These are phyloP conservation scores for Suillus clintonianus DNA, from an alignment of 768 basidiomycete genomes.

Conservation along the genomic window DNA sequence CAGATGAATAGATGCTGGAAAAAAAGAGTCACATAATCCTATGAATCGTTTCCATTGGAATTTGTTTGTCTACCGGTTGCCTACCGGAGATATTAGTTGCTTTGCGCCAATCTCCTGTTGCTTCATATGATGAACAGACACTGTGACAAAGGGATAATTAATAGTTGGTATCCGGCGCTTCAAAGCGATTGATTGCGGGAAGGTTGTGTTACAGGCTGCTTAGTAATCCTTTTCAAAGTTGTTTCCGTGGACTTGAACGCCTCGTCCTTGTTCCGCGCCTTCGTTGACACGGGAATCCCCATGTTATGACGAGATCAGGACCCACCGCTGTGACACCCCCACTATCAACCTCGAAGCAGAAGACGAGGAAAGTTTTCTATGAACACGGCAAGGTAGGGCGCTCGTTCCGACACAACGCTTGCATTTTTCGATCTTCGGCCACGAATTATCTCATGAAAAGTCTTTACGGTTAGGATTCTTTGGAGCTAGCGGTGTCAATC, in stretches of 20 bases:
- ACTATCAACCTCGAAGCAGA: constrained; percentile 25
- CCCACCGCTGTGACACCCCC: constrained; percentile 18
- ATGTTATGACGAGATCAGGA: constrained; percentile 29
- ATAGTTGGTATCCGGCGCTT: neutral
- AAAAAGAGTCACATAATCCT: constrained; percentile 28
- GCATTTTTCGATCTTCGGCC: constrained; percentile 15
- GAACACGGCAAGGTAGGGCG: constrained; percentile 34
- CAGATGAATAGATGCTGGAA: constrained; percentile 12
- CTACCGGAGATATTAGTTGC: constrained; percentile 19
- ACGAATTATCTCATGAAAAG: constrained; percentile 17
- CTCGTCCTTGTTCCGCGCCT: constrained; percentile 2
- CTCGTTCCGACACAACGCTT: constrained; percentile 11
- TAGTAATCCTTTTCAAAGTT: constrained; percentile 17
- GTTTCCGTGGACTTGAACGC: constrained; percentile 16
- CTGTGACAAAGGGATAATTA: neutral
- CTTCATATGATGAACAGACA: constrained; percentile 1
- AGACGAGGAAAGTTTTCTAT: constrained; percentile 28
- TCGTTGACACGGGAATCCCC: constrained; percentile 9
- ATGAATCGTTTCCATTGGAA: constrained; percentile 19
- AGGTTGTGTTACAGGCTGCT: constrained; percentile 8
- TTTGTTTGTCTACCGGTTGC: neutral
- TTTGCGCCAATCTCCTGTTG: constrained; percentile 10
- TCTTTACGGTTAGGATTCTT: constrained; percentile 41
- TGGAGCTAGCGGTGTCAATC: constrained; percentile 50
- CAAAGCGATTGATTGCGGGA: neutral